Evolutionary conservation across 768 basidiomycete species (phyloP).

Genomic region (Cantharellus cinnabarinus): DNA sequence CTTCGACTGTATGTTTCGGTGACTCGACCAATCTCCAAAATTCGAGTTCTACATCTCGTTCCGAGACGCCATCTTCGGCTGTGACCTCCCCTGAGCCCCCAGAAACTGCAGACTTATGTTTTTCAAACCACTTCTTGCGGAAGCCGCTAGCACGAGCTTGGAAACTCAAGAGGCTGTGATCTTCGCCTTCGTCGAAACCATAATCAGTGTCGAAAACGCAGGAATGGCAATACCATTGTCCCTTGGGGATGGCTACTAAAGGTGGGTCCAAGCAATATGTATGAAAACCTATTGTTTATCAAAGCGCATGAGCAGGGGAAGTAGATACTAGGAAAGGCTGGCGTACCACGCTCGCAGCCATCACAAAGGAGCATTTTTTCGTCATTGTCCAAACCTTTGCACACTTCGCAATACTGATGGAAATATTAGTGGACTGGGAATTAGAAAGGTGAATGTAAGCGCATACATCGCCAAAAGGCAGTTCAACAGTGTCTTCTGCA

Average conservation of each 20-base stretch:
- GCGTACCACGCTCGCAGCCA: conserved; percentile 57
- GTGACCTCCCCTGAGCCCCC: conserved; percentile 24
- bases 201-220: conserved; percentile 88
- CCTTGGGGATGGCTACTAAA: conserved; percentile 62
- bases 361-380: conserved; percentile 87
- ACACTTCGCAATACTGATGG: conserved; percentile 64
- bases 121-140: conserved; percentile 67
- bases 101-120: not conserved
- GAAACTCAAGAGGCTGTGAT: conserved; percentile 80
- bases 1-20: conserved; percentile 76
- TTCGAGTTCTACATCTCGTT: conserved; percentile 82
- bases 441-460: no score
- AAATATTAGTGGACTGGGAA: no score
- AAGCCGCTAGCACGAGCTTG: conserved; percentile 83
- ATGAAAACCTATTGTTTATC: conserved; percentile 53
- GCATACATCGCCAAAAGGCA: no score
- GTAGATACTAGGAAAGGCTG: not conserved
- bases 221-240: conserved; percentile 89
- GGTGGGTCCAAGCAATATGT: conserved; percentile 94
- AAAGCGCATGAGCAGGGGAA: conserved; percentile 5
- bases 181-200: conserved; percentile 95
- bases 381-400: conserved; percentile 69
- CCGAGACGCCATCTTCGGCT: conserved; percentile 34
- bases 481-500: no score
- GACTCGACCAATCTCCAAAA: conserved; percentile 95